Evolutionary conservation across 2,329 filamentous ascomycete genomes (phyloP), one percentile per base, ranked within the genome.

Genomic region (Plenodomus biglobosus): DNA sequence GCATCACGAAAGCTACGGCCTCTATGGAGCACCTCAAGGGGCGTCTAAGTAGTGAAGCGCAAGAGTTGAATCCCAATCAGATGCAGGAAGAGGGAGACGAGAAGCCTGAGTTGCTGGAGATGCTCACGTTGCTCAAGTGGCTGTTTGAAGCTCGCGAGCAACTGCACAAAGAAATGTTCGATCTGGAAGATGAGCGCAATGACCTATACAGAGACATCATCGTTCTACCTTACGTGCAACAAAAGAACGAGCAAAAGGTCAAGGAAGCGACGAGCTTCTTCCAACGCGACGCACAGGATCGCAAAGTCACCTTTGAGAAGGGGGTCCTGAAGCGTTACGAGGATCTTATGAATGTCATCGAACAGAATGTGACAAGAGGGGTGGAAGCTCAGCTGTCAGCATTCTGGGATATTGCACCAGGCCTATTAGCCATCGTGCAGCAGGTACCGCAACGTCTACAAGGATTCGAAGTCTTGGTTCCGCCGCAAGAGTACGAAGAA

Each of bases 341-440:
- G 58, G 85, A 87, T 18, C 92, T 97, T 66, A 80, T 89, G 58
- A 80, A 81, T 39, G 83, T 94, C 6, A 84, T 96, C 22, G 90
- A 96, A 68, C 81, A 85, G 59, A 94, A 94, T 46, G 92, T 96
- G 18, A 85, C 85, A 17, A 85, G 89, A 8, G 94, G 92, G 15
- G 90, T 97, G 10, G 91, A 96, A 68, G 83, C 90, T 46, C 94
- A 97, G 73, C 81, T 96, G 2, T 92, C 87, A 8, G 92, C 92
- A 0, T 99, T 97, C 70, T 99, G 94, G 94, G 94, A 99, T 66
- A 95, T 97, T 62, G 92, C 92, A 1, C 94, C 94, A 2, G 85
- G 86, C 3, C 80, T 99, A 0, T 80, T 87, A 20, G 80, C 85
- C 15, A 78, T 97, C 39, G 80, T 95, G 10, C 88, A 95, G 50